A percentile compares a stretch with the other conserved stretches of the same genome.
Evolutionary conservation across 768 basidiomycete genomes (phyloP).

Genomic region (Leccinum incarnatum): DNA sequence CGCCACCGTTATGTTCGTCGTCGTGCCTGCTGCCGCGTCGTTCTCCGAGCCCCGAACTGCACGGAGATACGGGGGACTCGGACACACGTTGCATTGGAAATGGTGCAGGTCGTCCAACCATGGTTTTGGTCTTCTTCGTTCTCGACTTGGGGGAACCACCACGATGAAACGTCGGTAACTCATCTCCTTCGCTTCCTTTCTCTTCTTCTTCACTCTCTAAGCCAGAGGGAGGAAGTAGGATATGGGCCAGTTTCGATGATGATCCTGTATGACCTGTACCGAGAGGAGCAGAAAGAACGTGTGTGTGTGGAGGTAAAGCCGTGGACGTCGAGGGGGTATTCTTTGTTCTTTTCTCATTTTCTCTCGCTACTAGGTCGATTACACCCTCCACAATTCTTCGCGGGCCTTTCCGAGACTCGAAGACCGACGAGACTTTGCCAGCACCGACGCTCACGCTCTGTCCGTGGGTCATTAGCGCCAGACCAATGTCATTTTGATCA

Average conservation of each 20-base stretch:
- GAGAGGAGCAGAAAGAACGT: conserved; percentile 2
- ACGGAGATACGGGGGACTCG: neutral
- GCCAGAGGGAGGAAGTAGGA: conserved; percentile 6
- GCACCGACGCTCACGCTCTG: conserved; percentile 9
- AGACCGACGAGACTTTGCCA: neutral
- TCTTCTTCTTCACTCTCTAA: conserved; percentile 14
- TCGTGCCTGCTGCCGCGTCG: neutral
- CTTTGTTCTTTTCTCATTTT: neutral
- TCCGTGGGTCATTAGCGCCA: neutral
- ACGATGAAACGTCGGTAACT: conserved; percentile 21
- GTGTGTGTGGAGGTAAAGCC: neutral
- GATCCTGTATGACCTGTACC: neutral
- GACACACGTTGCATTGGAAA: conserved; percentile 27
- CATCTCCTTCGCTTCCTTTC: conserved; percentile 9
- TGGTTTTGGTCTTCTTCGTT: neutral
- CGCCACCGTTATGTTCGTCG: neutral
- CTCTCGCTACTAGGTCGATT: conserved; percentile 9
- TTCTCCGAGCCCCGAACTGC: neutral
- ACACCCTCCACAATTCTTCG: neutral
- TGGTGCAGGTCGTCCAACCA: conserved; percentile 9
- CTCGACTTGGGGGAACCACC: conserved; percentile 9
- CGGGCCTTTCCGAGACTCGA: neutral
- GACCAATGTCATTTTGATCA: neutral
- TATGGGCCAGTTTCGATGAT: conserved; percentile 14
- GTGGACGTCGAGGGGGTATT: neutral